These are phyloP conservation scores for Penicillium concentricum DNA, from an alignment of 2,329 filamentous ascomycete species.

Conservation along the genomic window DNA sequence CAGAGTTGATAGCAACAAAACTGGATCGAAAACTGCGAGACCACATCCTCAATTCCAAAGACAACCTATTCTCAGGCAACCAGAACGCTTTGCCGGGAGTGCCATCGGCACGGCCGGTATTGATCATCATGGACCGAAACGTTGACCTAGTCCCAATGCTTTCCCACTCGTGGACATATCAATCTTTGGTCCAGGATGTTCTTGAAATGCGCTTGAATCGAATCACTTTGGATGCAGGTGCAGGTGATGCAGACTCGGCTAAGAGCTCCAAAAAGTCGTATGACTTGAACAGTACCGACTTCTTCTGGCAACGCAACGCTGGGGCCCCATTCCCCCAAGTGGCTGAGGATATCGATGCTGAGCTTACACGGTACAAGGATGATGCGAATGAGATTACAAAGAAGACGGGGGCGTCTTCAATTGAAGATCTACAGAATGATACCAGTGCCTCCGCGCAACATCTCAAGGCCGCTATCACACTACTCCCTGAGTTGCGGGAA, in stretches of 20 bases:
- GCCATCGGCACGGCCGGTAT: conserved; percentile 75
- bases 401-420: conserved; percentile 87
- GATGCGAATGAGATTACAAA: conserved; percentile 92
- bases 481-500: conserved; percentile 87
- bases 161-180: conserved; percentile 93
- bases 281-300: conserved; percentile 84
- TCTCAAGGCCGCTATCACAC: conserved; percentile 90
- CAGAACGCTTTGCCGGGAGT: conserved; percentile 63
- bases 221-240: conserved; percentile 85
- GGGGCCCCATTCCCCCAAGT: conserved; percentile 90
- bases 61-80: conserved; percentile 80
- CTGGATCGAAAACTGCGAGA: conserved; percentile 94
- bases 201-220: conserved; percentile 82
- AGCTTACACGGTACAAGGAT: conserved; percentile 91
- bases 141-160: conserved; percentile 96
- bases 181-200: conserved; percentile 79
- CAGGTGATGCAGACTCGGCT: conserved; percentile 70
- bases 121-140: conserved; percentile 92
- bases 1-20: conserved; percentile 90
- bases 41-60: conserved; percentile 95
- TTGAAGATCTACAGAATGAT: conserved; percentile 91
- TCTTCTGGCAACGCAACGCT: conserved; percentile 95
- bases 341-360: conserved; percentile 91
- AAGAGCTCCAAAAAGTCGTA: conserved; percentile 84
- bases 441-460: conserved; percentile 87